phyloP scores from a whole-genome alignment of 2,329 filamentous ascomycete species.

The Cercospora zeina region DNA sequence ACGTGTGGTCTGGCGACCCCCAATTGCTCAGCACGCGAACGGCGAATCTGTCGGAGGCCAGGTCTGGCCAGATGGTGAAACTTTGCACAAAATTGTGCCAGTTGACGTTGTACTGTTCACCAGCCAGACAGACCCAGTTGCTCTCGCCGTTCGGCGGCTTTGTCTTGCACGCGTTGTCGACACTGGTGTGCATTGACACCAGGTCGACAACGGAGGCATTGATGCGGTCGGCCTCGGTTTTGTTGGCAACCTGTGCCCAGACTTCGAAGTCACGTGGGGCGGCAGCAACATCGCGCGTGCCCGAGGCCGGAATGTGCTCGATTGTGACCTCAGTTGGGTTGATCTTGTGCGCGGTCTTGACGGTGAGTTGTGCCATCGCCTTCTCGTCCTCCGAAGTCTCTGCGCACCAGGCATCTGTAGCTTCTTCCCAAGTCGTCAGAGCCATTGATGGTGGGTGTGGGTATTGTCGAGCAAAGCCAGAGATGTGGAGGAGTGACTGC shows the following conservation, averaged over 20 bases:
- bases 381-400: slow-evolving; percentile 48
- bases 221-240: slow-evolving; percentile 24
- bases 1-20: slow-evolving; percentile 47
- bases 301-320: slow-evolving; percentile 48
- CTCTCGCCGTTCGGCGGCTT: slow-evolving; percentile 26
- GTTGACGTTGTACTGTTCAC: slow-evolving; percentile 46
- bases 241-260: slow-evolving; percentile 44
- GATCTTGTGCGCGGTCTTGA: slow-evolving; percentile 48
- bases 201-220: slow-evolving; percentile 20
- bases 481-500: not conserved
- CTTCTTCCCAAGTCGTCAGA: slow-evolving; percentile 70
- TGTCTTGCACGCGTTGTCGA: slow-evolving; percentile 15
- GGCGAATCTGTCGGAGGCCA: slow-evolving; percentile 41
- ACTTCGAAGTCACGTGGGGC: slow-evolving; percentile 50
- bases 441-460: slow-evolving; percentile 48
- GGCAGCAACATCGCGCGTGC: slow-evolving; percentile 43
- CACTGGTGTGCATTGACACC: slow-evolving; percentile 24
- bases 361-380: slow-evolving; percentile 64
- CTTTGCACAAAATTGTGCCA: slow-evolving; percentile 47
- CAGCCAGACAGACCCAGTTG: slow-evolving; percentile 45
- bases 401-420: slow-evolving; percentile 87
- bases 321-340: slow-evolving; percentile 46
- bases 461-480: slow-evolving; percentile 3
- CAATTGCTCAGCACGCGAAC: slow-evolving; percentile 48
- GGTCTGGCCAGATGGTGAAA: slow-evolving; percentile 40